Conservation (phyloP, 441 rosid species). For the Gossypium aridum region DNA sequence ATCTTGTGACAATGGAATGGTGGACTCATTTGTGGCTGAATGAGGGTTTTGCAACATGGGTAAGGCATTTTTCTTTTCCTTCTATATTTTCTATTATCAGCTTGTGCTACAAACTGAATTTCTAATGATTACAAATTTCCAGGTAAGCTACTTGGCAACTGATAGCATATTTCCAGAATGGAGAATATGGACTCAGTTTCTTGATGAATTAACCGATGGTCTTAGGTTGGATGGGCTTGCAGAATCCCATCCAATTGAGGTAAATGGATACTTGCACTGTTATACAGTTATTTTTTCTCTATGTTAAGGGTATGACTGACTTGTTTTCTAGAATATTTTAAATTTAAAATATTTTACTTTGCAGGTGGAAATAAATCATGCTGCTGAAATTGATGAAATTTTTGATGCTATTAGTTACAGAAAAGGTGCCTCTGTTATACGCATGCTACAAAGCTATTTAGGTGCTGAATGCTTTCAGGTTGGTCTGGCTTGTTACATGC, state of each 20-base stretch:
- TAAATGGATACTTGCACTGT: conserved; percentile 13
- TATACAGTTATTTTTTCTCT: neutral
- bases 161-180: conserved; percentile 91
- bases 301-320: neutral
- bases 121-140: conserved; percentile 21
- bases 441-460: conserved; percentile 92
- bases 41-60: conserved; percentile 99
- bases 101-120: neutral
- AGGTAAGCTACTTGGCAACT: conserved; percentile 94
- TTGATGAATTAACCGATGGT: conserved; percentile 78
- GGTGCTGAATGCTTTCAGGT: conserved; percentile 96
- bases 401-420: conserved; percentile 90
- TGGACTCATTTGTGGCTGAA: conserved; percentile 98
- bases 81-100: neutral
- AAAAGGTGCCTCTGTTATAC: conserved; percentile 93
- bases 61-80: conserved; percentile 24
- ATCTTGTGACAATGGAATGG: conserved; percentile 99
- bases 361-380: conserved; percentile 90
- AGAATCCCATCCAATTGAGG: conserved; percentile 99
- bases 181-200: conserved; percentile 98
- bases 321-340: neutral
- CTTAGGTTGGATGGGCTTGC: conserved; percentile 87
- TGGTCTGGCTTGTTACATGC: conserved; percentile 13
- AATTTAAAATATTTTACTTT: conserved; percentile 12
- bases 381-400: conserved; percentile 81